Percentiles rank a stretch among this genome's conserved stretches.
Evolutionary conservation across 768 basidiomycete species (phyloP).

Genomic region (Auriculariales sp.): DNA sequence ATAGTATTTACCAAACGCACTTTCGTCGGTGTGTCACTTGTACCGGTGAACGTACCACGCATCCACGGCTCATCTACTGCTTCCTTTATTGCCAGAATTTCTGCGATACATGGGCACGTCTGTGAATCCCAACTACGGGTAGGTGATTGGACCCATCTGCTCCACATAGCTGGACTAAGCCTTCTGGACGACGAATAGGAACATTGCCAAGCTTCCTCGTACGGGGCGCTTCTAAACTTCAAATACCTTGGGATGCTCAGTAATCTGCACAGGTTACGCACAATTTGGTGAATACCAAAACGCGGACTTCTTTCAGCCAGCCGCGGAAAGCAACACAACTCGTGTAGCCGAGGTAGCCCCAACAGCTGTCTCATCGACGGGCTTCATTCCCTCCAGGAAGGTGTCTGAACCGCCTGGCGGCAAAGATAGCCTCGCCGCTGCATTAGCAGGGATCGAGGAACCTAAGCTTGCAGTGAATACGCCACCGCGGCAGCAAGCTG

Average conservation of each 20-base stretch:
- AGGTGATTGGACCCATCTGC: no score
- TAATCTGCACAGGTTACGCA: conserved; percentile 40
- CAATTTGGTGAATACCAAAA: conserved; percentile 32
- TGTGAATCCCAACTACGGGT: conserved; percentile 55
- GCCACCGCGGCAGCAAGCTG: neutral
- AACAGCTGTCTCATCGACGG: no score
- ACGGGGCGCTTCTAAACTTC: conserved; percentile 10
- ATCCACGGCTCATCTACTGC: neutral
- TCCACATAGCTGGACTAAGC: no score
- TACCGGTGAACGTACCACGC: neutral
- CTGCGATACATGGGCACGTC: conserved; percentile 46
- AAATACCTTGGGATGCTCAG: conserved; percentile 3
- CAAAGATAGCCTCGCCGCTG: conserved; percentile 4
- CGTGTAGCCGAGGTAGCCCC: no score
- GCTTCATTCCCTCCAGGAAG: conserved; percentile 10
- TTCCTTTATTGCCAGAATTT: conserved; percentile 21
- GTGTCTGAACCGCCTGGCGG: conserved; percentile 9
- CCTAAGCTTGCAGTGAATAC: conserved; percentile 1
- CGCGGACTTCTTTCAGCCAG: conserved; percentile 5
- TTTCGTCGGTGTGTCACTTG: conserved; percentile 53
- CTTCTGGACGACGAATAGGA: conserved; percentile 17
- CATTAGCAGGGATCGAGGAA: conserved; percentile 6
- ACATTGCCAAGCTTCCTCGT: conserved; percentile 68
- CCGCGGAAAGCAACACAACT: conserved; percentile 15
- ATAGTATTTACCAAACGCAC: conserved; percentile 72